Evolutionary conservation across 1,139 yeast species (phyloP).

Genomic region (Petasospora fabianii): DNA sequence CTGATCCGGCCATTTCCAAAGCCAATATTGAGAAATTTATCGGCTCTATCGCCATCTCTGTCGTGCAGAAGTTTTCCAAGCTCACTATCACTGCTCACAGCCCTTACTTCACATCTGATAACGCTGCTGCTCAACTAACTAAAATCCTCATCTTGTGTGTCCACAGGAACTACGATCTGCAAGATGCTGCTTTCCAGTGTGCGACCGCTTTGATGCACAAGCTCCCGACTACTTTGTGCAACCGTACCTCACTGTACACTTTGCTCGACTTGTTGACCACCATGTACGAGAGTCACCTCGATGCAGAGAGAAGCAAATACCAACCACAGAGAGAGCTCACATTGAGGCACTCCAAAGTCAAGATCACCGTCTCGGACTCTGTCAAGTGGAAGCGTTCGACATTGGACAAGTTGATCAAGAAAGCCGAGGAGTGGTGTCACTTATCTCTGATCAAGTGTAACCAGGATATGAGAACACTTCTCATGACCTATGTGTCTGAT

Average conservation of each 20-base stretch:
- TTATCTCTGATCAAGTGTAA: constrained; percentile 52
- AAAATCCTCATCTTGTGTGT: constrained; percentile 69
- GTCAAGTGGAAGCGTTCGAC: constrained; percentile 73
- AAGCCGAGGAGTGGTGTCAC: constrained; percentile 66
- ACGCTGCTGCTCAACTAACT: constrained; percentile 69
- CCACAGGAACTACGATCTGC: constrained; percentile 71
- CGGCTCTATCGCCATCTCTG: constrained; percentile 58
- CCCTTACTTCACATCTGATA: constrained; percentile 47
- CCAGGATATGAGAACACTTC: constrained; percentile 71
- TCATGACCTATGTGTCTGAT: constrained; percentile 69
- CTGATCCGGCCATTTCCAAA: constrained; percentile 74
- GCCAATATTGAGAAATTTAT: constrained; percentile 66
- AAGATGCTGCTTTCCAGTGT: constrained; percentile 76
- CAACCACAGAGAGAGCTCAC: constrained; percentile 72
- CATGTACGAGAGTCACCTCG: constrained; percentile 74
- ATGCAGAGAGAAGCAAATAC: constrained; percentile 83
- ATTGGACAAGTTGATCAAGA: constrained; percentile 52
- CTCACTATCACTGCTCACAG: constrained; percentile 28
- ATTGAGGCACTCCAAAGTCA: constrained; percentile 58
- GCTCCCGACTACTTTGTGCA: constrained; percentile 82
- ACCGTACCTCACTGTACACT: constrained; percentile 67
- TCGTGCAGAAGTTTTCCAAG: constrained; percentile 52
- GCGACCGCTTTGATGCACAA: constrained; percentile 64
- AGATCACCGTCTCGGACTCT: constrained; percentile 71
- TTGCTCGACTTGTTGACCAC: constrained; percentile 76